A percentile compares a stretch with the other conserved stretches of the same genome.
phyloP scores from a whole-genome alignment of 2,329 filamentous ascomycete species.

The Diplocarpon mali region DNA sequence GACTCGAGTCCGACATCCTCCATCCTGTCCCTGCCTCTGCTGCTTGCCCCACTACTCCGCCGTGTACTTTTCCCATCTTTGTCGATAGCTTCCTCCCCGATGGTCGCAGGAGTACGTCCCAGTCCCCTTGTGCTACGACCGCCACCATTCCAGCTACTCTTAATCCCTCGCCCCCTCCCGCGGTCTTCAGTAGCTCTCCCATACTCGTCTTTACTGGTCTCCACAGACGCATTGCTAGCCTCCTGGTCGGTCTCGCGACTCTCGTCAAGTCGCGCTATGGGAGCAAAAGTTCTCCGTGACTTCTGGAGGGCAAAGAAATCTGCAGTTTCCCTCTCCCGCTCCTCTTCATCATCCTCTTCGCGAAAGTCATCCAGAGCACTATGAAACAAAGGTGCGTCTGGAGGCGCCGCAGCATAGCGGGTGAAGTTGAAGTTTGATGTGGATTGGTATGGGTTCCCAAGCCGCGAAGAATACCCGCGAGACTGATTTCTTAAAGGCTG shows the following conservation, averaged over 20 bases:
- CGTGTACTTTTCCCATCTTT: conserved; percentile 20
- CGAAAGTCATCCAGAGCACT: conserved; percentile 82
- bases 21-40: conserved; percentile 54
- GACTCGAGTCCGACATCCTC: conserved; percentile 80
- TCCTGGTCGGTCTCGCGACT: conserved; percentile 75
- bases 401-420: conserved; percentile 58
- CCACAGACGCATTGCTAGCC: conserved; percentile 44
- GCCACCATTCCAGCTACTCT: conserved; percentile 52
- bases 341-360: conserved; percentile 87
- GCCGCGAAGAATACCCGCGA: conserved; percentile 21
- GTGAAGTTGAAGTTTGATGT: conserved; percentile 67
- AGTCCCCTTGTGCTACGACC: conserved; percentile 23
- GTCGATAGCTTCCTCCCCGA: conserved; percentile 30
- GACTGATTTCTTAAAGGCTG: conserved; percentile 19
- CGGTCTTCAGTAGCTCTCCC: conserved; percentile 35
- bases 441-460: conserved; percentile 70
- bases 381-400: conserved; percentile 88
- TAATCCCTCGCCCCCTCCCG: conserved; percentile 39
- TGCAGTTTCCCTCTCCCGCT: conserved; percentile 82
- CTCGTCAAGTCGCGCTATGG: conserved; percentile 64
- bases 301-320: conserved; percentile 87
- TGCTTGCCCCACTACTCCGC: conserved; percentile 22
- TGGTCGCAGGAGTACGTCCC: conserved; percentile 19
- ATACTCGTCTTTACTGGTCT: conserved; percentile 40
- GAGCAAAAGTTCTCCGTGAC: conserved; percentile 79